phyloP scores from a whole-genome alignment of 2,329 filamentous ascomycete species.

The Colletotrichum sp. region DNA sequence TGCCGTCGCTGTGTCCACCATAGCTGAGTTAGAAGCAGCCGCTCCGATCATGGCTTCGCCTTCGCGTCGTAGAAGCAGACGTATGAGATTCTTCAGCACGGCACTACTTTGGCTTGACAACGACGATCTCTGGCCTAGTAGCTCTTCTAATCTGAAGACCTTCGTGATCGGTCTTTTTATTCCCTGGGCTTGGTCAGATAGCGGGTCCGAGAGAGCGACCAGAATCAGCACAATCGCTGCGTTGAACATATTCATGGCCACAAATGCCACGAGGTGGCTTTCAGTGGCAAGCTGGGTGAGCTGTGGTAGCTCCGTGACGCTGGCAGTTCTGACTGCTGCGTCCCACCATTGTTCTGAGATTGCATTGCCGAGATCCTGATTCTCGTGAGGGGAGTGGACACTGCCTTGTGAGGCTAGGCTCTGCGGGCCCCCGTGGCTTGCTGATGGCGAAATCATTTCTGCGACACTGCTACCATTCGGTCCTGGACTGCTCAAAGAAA shows the following conservation, averaged over 20 bases:
- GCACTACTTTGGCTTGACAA: neutral
- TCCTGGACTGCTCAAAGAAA: neutral
- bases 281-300: neutral
- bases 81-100: neutral
- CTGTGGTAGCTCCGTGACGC: neutral
- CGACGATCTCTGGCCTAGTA: neutral
- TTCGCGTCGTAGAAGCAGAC: neutral
- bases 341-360: neutral
- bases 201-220: neutral
- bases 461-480: neutral
- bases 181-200: neutral
- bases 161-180: neutral
- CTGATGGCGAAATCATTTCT: neutral
- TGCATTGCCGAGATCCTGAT: neutral
- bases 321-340: neutral
- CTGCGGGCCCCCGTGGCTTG: neutral
- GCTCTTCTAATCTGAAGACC: neutral
- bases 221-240: neutral
- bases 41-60: neutral
- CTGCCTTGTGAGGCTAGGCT: neutral
- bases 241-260: neutral
- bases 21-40: neutral
- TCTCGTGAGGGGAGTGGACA: neutral
- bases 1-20: no score
- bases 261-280: neutral